Evolutionary conservation across 2,329 filamentous ascomycete species (phyloP).

Genomic region (Bipolaris victoriae): DNA sequence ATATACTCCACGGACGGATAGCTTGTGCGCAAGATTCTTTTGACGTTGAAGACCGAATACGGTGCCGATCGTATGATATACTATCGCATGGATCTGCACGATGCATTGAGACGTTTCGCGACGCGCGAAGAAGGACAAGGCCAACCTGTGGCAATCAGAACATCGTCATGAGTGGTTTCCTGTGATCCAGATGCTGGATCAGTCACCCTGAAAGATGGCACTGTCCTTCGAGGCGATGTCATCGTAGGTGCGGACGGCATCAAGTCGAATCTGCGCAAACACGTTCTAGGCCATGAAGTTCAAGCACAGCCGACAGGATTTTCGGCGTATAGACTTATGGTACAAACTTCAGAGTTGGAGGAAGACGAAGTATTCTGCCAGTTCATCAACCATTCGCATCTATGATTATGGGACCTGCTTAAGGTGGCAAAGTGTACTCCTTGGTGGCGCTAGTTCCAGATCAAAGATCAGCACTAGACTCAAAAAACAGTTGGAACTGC

Average conservation of each 20-base stretch:
- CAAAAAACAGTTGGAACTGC: conserved; percentile 49
- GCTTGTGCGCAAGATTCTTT: conserved; percentile 41
- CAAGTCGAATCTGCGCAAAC: conserved; percentile 35
- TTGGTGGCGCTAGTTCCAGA: conserved; percentile 56
- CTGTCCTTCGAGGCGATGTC: conserved; percentile 54
- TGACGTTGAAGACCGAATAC: conserved; percentile 38
- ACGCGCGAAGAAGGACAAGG: conserved; percentile 36
- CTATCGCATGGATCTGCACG: conserved; percentile 52
- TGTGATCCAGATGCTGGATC: conserved; percentile 51
- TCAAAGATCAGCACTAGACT: conserved; percentile 48
- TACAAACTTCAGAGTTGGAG: conserved; percentile 22
- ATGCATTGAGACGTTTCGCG: conserved; percentile 54
- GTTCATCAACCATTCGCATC: conserved; percentile 52
- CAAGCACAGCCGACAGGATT: conserved; percentile 45
- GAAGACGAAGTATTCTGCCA: conserved; percentile 28
- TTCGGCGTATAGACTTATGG: conserved; percentile 50
- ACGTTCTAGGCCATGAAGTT: conserved; percentile 26
- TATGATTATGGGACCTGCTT: conserved; percentile 56
- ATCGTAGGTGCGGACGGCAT: conserved; percentile 62
- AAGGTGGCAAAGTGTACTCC: conserved; percentile 51
- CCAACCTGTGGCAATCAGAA: conserved; percentile 47
- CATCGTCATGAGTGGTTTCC: conserved; percentile 50
- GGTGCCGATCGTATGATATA: conserved; percentile 52
- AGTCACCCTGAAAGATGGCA: conserved; percentile 55
- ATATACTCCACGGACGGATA: conserved; percentile 43